These are phyloP conservation scores for Pseudonectria foliicola DNA, from an alignment of 2,329 filamentous ascomycete genomes.

Conservation along the genomic window DNA sequence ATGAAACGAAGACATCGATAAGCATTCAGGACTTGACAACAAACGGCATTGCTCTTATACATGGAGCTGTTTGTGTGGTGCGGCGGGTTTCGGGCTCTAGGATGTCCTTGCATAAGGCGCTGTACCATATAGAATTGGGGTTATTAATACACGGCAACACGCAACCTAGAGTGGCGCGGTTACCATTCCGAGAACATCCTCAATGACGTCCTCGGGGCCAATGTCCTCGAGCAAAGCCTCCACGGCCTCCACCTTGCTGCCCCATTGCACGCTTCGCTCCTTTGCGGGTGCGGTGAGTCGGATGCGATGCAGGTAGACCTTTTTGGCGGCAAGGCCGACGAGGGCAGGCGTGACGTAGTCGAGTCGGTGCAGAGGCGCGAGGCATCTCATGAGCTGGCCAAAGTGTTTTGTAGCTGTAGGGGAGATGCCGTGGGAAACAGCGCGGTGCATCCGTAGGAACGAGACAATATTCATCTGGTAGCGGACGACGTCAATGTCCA, in stretches of 20 bases:
- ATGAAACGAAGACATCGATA: constrained; percentile 2
- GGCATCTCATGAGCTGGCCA: constrained; percentile 57
- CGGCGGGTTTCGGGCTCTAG: constrained; percentile 14
- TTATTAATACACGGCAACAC: constrained; percentile 17
- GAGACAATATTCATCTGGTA: constrained; percentile 85
- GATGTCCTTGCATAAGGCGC: constrained; percentile 14
- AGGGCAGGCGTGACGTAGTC: constrained; percentile 79
- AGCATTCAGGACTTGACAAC: constrained; percentile 5
- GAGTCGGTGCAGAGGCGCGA: constrained; percentile 75
- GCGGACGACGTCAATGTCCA: constrained; percentile 70
- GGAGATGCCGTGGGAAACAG: constrained; percentile 70
- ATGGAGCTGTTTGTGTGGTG: constrained; percentile 10
- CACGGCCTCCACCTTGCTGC: constrained; percentile 68
- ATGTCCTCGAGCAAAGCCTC: constrained; percentile 56
- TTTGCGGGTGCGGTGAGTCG: constrained; percentile 58
- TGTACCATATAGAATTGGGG: constrained; percentile 19
- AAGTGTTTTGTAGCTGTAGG: constrained; percentile 75
- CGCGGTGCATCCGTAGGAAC: constrained; percentile 82
- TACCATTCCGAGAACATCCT: constrained; percentile 54
- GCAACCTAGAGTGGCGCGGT: constrained; percentile 38
- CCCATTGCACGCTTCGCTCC: constrained; percentile 90
- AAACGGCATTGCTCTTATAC: constrained; percentile 11
- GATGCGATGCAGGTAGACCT: constrained; percentile 84
- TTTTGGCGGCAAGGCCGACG: constrained; percentile 72
- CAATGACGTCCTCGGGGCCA: constrained; percentile 55